Evolutionary conservation across 495 filamentous ascomycete genomes (phyloP), one percentile per base, ranked within the genome.

Genomic region (Trichoderma gamsii): DNA sequence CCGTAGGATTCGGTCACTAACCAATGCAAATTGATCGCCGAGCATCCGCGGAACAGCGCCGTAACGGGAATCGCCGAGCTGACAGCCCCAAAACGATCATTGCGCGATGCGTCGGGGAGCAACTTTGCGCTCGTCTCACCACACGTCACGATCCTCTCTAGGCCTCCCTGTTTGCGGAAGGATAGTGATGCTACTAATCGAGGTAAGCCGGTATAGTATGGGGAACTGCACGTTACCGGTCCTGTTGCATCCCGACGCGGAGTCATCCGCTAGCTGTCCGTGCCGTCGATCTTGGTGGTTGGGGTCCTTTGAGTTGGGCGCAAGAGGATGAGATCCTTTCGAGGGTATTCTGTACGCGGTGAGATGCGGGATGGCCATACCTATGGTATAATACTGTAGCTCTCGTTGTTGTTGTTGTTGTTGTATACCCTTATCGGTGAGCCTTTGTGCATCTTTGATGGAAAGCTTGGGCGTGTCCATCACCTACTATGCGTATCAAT

Each of bases 21-120:
- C 49, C 8, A 52, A 21, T 23, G n/a, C 49, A 18, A 3, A 23
- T 29, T 29, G 29, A 29, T 38, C 3, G 44, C 44, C 44, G 44
- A n/a, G 44, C n/a, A 5, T 49, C 44, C n/a, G 44, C n/a, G 44
- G 44, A 49, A 49, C 9, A 11, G 44, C n/a, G 44, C 44, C 15
- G 44, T 25, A 32, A 21, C 56, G 56, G 56, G 56, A 11, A 29
- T 61, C 56, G 56, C 56, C 56, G 56, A 61, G 56, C 56, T 32
- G 56, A 61, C 56, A 3, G 3, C 27, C 44, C 44, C 29, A 29
- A 49, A 49, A 61, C 8, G 4, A 23, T 59, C 23, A 16, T 61
- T 61, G 56, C 2, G 25, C 11, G 18, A 27, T 59, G 21, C n/a
- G n/a, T 23, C 21, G 27, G 56, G 13, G 16, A 25, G 11, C 56